phyloP scores from a whole-genome alignment of 306 rosid species.

The Cicer yamashitae region DNA sequence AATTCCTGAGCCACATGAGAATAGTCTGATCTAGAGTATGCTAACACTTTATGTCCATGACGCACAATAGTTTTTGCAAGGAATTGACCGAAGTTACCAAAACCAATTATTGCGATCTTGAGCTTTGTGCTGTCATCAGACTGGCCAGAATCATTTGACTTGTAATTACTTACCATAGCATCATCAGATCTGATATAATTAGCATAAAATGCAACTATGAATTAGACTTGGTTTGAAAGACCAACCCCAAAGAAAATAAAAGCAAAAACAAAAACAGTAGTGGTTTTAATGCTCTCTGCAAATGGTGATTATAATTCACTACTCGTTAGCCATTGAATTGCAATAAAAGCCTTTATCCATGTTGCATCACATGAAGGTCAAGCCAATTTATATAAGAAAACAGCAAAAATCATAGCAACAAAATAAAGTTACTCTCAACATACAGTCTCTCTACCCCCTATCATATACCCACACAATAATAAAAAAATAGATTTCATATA shows the following conservation, averaged over 20 bases:
- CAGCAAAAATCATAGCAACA: conserved; percentile 21
- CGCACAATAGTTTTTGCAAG: conserved; percentile 68
- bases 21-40: conserved; percentile 81
- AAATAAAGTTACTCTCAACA: conserved; percentile 15
- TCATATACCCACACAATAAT: neutral
- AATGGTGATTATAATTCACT: conserved; percentile 2
- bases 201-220: conserved; percentile 21
- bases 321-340: conserved; percentile 1
- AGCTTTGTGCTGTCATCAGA: conserved; percentile 59
- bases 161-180: conserved; percentile 38
- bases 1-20: conserved; percentile 65
- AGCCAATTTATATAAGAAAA: conserved; percentile 33
- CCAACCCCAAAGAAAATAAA: neutral
- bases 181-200: conserved; percentile 51
- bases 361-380: conserved; percentile 7
- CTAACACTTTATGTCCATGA: conserved; percentile 81
- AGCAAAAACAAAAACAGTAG: neutral
- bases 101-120: conserved; percentile 78
- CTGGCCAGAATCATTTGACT: conserved; percentile 28
- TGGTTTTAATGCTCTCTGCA: neutral
- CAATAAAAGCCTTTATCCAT: conserved; percentile 11
- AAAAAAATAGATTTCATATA: neutral
- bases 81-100: conserved; percentile 95
- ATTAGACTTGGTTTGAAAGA: conserved; percentile 28
- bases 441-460: neutral